Base-by-base conservation (phyloP, 2,329 filamentous ascomycete genomes). In the Fusarium guadeloupense region DNA sequence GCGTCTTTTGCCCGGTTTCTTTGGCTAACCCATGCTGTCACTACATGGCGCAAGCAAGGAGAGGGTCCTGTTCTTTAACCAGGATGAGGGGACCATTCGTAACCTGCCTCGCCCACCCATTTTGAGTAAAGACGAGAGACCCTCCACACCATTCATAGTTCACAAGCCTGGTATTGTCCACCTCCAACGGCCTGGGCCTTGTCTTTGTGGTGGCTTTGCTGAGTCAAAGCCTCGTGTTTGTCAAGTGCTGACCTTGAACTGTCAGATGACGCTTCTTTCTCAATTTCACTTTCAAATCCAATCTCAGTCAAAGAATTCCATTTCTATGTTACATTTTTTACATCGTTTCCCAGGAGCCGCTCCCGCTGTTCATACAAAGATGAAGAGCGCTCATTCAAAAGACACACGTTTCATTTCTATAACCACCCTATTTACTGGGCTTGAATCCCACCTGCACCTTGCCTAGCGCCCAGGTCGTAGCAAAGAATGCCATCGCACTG, bases 391-490 rank as follows among this genome's bases (percentile, higher is more conserved):
- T 48, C 30, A 38, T 59, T 37, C 42, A 33, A 61, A 51, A 46
- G 41, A 55, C 25, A 37, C 20, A 55, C 5, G 30, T n/a, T 40
- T 45, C 37, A 39, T 35, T 37, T 46, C 58, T 63, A 59, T 39
- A 45, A 38, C 21, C 38, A 25, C 56, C 62, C 64, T 73, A 80
- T 62, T 71, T 71, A 72, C 78, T 83, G 34, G 76, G 76, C 31
- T 80, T 77, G 77, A 97, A 96, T 74, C 90, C 93, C 39, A 93
- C 85, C 73, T 97, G 89, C 61, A 97, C 80, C 70, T 86, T 89
- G 26, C 92, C 90, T 55, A 97, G 75, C 4, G 87, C 78, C 88
- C 90, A 97, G 6, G 85, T 84, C 3, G 87, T 83, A 34, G 86
- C 81, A 76, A 96, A 97, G 12, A 96, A 78, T n/a, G 83, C 80